These are phyloP conservation scores for Penicillium digitatum DNA, from an alignment of 2,329 filamentous ascomycete species.

Conservation along the genomic window DNA sequence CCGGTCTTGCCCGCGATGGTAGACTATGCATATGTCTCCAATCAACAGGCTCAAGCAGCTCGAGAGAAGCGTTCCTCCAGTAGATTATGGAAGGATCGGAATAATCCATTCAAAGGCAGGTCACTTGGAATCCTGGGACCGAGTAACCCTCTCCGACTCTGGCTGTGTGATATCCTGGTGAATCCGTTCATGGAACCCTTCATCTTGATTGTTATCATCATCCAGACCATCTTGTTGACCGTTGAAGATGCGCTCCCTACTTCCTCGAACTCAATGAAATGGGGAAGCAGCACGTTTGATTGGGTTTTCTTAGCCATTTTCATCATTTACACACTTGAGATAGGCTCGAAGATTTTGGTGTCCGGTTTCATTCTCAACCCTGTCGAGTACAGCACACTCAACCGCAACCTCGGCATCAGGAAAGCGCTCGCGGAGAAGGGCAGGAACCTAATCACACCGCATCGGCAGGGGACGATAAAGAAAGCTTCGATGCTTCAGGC, in stretches of 20 bases:
- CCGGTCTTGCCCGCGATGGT: constrained; percentile 48
- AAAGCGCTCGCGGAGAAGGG: constrained; percentile 73
- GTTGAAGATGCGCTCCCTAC: constrained; percentile 74
- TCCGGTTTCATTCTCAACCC: constrained; percentile 92
- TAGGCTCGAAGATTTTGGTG: constrained; percentile 78
- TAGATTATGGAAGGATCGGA: constrained; percentile 44
- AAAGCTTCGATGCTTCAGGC: constrained; percentile 44
- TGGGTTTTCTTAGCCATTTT: constrained; percentile 81
- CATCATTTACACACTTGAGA: constrained; percentile 81
- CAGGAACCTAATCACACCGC: constrained; percentile 73
- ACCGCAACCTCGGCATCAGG: constrained; percentile 69
- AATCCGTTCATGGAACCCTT: constrained; percentile 82
- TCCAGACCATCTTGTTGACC: constrained; percentile 83
- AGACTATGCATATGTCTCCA: constrained; percentile 45
- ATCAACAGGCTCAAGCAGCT: constrained; percentile 36
- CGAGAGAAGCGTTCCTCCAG: constrained; percentile 32
- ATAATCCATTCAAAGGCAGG: constrained; percentile 81
- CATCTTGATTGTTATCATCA: constrained; percentile 79
- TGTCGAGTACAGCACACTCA: constrained; percentile 84
- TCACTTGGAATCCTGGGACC: constrained; percentile 80
- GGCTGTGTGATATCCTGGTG: constrained; percentile 77
- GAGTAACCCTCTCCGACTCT: constrained; percentile 67
- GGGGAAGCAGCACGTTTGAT: constrained; percentile 66
- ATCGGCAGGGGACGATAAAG: constrained; percentile 66
- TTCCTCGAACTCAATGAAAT: constrained; percentile 55